These are phyloP conservation scores for Chaetomium cochliodes DNA, from an alignment of 495 filamentous ascomycete genomes.

Conservation along the genomic window DNA sequence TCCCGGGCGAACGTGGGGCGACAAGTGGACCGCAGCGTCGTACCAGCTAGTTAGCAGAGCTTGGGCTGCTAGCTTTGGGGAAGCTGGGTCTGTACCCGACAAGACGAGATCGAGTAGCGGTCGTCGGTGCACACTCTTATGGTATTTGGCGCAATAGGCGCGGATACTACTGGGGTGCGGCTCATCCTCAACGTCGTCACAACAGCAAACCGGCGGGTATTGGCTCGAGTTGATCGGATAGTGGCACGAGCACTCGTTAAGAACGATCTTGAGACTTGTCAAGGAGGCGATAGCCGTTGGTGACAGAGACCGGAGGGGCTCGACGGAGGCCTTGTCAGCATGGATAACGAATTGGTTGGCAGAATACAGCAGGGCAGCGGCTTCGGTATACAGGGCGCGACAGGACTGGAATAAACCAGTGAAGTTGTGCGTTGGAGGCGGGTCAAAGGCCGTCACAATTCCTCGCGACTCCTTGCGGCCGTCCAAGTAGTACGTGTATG, in stretches of 20 bases:
- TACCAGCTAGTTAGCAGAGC: not conserved
- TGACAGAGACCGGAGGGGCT: too few relatives aligned
- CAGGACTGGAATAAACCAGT: not conserved
- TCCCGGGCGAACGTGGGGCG: not conserved
- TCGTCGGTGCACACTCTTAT: not conserved
- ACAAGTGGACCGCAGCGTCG: not conserved
- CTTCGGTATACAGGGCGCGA: too few relatives aligned
- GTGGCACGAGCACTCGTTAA: too few relatives aligned
- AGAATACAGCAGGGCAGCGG: too few relatives aligned
- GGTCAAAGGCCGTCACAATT: not conserved
- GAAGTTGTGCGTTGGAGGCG: constrained; percentile 12
- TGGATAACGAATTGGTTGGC: too few relatives aligned
- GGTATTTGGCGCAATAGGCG: not conserved
- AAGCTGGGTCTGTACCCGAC: not conserved
- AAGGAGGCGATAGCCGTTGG: too few relatives aligned
- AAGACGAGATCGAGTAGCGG: not conserved
- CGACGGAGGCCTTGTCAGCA: too few relatives aligned
- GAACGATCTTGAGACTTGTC: too few relatives aligned
- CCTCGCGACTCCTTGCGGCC: constrained; percentile 9
- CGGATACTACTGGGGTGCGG: not conserved
- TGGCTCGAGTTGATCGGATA: too few relatives aligned
- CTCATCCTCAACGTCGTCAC: not conserved
- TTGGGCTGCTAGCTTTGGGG: not conserved
- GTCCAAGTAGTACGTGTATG: constrained; percentile 18
- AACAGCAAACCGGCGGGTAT: not conserved